A percentile compares a stretch with the other conserved stretches of the same genome.
These are phyloP conservation scores for Saccharomycopsis selenospora DNA, from an alignment of 805 yeast species.

Conservation along the genomic window DNA sequence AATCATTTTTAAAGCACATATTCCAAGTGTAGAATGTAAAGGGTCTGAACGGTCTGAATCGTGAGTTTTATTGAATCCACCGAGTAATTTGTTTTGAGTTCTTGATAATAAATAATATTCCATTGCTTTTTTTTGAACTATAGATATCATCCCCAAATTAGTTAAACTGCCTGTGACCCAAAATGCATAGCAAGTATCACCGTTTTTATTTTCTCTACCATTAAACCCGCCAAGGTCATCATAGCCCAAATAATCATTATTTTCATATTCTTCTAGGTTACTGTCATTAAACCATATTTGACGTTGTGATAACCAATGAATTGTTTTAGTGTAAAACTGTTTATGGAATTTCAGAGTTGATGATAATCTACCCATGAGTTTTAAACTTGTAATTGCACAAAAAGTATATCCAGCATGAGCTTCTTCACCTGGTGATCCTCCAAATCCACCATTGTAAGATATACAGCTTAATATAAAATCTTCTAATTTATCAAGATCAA, in stretches of 20 bases:
- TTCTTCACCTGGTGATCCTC: conserved; percentile 46
- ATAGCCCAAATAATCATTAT: conserved; percentile 14
- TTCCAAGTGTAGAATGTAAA: conserved; percentile 55
- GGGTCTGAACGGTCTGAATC: conserved; percentile 62
- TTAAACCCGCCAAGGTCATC: conserved; percentile 72
- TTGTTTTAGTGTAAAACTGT: conserved; percentile 28
- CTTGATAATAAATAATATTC: conserved; percentile 39
- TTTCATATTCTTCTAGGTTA: conserved; percentile 25
- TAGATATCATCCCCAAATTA: conserved; percentile 31
- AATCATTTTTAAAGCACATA: conserved; percentile 43
- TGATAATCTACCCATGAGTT: conserved; percentile 30
- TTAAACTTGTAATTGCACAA: conserved; percentile 66
- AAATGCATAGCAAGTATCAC: conserved; percentile 84
- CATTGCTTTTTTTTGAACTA: conserved; percentile 34
- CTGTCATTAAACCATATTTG: conserved; percentile 41
- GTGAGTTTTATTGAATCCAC: conserved; percentile 69
- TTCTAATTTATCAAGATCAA: conserved; percentile 37
- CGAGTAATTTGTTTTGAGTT: conserved; percentile 57
- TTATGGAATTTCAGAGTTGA: not conserved
- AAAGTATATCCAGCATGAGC: conserved; percentile 83
- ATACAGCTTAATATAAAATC: conserved; percentile 32
- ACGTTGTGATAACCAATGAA: conserved; percentile 56
- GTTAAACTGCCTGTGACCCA: conserved; percentile 65
- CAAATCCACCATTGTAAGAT: conserved; percentile 66
- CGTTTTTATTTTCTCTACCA: conserved; percentile 78